phyloP scores from a whole-genome alignment of 257 asterid genomes.

The Ehretia macrophylla region DNA sequence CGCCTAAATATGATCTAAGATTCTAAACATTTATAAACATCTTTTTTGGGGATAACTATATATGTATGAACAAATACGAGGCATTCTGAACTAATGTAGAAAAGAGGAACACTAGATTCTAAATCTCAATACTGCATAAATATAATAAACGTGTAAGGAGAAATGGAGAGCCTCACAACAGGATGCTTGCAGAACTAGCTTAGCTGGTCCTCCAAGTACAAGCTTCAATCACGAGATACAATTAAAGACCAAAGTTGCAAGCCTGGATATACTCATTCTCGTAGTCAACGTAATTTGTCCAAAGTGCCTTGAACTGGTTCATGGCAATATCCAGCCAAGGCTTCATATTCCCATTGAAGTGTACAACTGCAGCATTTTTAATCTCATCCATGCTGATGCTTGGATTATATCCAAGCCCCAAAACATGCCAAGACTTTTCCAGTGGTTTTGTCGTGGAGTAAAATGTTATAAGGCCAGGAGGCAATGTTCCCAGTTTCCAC shows the following conservation, averaged over 20 bases:
- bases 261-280: conserved; percentile 67
- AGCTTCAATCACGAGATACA: conserved; percentile 10
- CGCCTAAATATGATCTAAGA: not conserved
- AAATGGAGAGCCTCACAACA: conserved; percentile 18
- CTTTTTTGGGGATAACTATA: conserved; percentile 11
- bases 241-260: conserved; percentile 29
- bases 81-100: conserved; percentile 23
- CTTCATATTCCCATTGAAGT: conserved; percentile 82
- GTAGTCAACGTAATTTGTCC: conserved; percentile 80
- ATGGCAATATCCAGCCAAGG: conserved; percentile 95
- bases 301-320: conserved; percentile 64
- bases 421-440: conserved; percentile 88
- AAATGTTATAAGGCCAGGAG: conserved; percentile 83
- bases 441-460: conserved; percentile 89
- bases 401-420: conserved; percentile 92
- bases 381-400: conserved; percentile 84
- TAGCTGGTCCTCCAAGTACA: conserved; percentile 25
- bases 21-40: not conserved
- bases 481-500: conserved; percentile 87
- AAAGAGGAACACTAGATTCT: conserved; percentile 19
- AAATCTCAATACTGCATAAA: conserved; percentile 26
- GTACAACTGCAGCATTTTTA: conserved; percentile 79
- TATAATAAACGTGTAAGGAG: conserved; percentile 37
- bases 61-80: conserved; percentile 38
- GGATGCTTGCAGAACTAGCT: conserved; percentile 29